Percentiles rank a stretch among this genome's conserved stretches.
Evolutionary conservation across 2,329 filamentous ascomycete species (phyloP).

Genomic region (Penicillium psychrosexuale): DNA sequence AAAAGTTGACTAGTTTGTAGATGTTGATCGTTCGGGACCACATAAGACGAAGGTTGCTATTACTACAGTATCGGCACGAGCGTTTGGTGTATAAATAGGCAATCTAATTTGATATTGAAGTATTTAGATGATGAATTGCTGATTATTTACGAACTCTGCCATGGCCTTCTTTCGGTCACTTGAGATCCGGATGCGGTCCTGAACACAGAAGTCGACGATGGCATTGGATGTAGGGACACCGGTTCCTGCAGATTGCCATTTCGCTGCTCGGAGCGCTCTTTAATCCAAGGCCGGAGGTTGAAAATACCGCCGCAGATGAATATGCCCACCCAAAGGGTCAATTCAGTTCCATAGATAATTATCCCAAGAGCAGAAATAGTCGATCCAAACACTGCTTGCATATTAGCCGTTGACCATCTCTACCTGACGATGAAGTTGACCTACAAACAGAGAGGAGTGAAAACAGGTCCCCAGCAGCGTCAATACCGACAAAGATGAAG

Average conservation of each 20-base stretch:
- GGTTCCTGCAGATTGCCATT: slow-evolving; percentile 9
- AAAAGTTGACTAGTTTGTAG: not conserved
- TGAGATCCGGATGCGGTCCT: slow-evolving; percentile 49
- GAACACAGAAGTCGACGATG: slow-evolving; percentile 64
- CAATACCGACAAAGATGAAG: slow-evolving; percentile 68
- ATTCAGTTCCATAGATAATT: slow-evolving; percentile 64
- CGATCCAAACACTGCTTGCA: slow-evolving; percentile 21
- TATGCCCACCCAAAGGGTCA: slow-evolving; percentile 65
- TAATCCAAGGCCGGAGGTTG: slow-evolving; percentile 60
- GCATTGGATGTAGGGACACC: slow-evolving; percentile 46
- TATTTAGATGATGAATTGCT: not conserved
- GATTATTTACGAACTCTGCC: slow-evolving; percentile 40
- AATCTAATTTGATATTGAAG: not conserved
- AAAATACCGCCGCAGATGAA: slow-evolving; percentile 65
- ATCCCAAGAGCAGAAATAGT: slow-evolving; percentile 58
- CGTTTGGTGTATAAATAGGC: not conserved
- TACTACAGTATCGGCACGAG: not conserved
- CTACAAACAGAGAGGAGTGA: slow-evolving; percentile 60
- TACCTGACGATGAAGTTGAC: slow-evolving; percentile 10
- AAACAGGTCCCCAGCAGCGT: slow-evolving; percentile 66
- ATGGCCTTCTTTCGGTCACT: slow-evolving; percentile 15
- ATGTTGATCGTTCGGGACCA: not conserved
- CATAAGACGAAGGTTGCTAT: not conserved
- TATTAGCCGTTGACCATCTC: not conserved
- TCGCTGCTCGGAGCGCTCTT: slow-evolving; percentile 21